Conservation (phyloP, 192 early-diverging fungal species). For the Rhizophagus prolifer region DNA sequence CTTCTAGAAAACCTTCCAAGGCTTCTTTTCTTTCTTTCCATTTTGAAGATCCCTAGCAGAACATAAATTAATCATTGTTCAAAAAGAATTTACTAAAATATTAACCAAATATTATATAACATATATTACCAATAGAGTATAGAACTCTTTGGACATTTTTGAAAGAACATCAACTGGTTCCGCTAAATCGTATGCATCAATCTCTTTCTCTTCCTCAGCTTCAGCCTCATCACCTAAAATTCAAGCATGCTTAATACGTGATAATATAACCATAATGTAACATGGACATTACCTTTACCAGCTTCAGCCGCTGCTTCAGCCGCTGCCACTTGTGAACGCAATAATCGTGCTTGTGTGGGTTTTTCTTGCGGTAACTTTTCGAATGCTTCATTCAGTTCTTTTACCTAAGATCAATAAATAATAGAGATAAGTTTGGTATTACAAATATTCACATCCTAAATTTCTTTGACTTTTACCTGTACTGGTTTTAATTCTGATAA, state of each 20-base stretch:
- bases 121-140: constrained; percentile 55
- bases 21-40: constrained; percentile 98
- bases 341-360: constrained; percentile 64
- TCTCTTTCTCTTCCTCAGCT: constrained; percentile 54
- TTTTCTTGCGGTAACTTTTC: constrained; percentile 61
- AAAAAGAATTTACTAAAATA: background rate
- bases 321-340: constrained; percentile 78
- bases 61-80: background rate
- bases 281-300: constrained; percentile 30
- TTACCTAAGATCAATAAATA: constrained; percentile 45
- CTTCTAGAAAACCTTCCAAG: constrained; percentile 69
- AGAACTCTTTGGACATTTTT: constrained; percentile 83
- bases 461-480: constrained; percentile 48
- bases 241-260: background rate
- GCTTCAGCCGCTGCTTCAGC: constrained; percentile 41
- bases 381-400: constrained; percentile 89
- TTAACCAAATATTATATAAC: background rate
- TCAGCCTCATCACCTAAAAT: constrained; percentile 35
- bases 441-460: background rate
- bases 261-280: background rate
- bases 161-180: constrained; percentile 90
- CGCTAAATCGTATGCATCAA: constrained; percentile 77
- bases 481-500: constrained; percentile 91
- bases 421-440: background rate
- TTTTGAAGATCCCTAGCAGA: constrained; percentile 65